Base-by-base conservation (phyloP, 1,139 yeast genomes). In the Blastobotrys capitulatus region DNA sequence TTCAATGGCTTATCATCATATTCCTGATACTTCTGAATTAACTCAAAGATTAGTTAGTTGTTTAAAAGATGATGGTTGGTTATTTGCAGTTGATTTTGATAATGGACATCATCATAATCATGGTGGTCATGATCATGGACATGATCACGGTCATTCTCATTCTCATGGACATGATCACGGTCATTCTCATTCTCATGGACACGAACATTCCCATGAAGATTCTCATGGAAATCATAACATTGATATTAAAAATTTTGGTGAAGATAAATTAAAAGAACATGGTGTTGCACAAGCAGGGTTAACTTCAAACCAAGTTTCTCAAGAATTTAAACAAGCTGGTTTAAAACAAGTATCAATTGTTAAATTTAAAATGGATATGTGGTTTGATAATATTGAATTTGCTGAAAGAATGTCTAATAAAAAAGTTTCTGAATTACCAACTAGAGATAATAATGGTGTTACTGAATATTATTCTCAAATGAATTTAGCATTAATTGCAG, bases 1-100 rank as follows among this genome's bases (percentile, higher is more conserved):
- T n/a, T 56, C 66, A 2, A 46, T 63, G 52, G 53, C 62, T 1
- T 63, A 58, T 46, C 68, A 64, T 44, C 68, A 64, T 49, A 50
- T 64, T 6, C 52, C 52, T 27, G 63, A 63, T 39, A 53, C 55
- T 26, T 54, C 51, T 1, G 48, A 45, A 8, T 57, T 57, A 1
- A 54, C 62, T 2, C 41, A 47, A 25, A 49, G 52, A 12, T 53
- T 64, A 31, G 55, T 46, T 4, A 43, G 43, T 5, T 44, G 49
- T 5, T 51, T 64, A 19, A 50, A 49, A 9, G 44, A 54, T 4
- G 63, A 60, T 10, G 67, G 67, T 2, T 46, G 58, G 38, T 47
- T 60, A 13, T 57, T 54, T 46, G 59, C 63, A 12, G 55, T 55
- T 3, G 68, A 64, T 39, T 48, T 58, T 36, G 48, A 48, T n/a